Percentiles rank a stretch among this genome's conserved stretches.
These are phyloP conservation scores for Alternaria sp. DNA, from an alignment of 2,329 filamentous ascomycete genomes.

Conservation along the genomic window DNA sequence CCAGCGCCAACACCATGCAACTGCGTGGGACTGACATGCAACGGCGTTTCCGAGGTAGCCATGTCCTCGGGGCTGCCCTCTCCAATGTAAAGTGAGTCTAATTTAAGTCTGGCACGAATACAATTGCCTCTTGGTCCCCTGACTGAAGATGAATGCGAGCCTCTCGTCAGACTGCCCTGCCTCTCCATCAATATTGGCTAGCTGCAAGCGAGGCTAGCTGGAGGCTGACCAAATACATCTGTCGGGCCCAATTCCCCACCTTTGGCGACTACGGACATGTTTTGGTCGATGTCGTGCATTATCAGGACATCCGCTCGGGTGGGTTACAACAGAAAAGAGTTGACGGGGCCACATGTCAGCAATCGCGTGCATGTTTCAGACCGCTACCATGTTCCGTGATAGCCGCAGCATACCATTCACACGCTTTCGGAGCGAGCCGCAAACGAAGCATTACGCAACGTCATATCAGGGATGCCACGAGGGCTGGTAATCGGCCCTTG, in stretches of 20 bases:
- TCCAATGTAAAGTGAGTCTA: slow-evolving; percentile 6
- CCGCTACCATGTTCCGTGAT: slow-evolving; percentile 10
- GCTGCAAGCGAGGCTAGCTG: background rate
- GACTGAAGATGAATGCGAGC: slow-evolving; percentile 2
- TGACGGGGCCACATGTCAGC: slow-evolving; percentile 6
- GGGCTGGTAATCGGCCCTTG: slow-evolving; percentile 6
- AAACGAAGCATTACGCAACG: slow-evolving; percentile 7
- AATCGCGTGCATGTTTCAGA: slow-evolving; percentile 4
- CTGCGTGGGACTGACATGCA: background rate
- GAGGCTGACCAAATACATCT: background rate
- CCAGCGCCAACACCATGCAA: slow-evolving; percentile 2
- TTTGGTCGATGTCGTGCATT: slow-evolving; percentile 16
- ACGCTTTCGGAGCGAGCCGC: slow-evolving; percentile 11
- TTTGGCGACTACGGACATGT: background rate
- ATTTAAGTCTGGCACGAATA: slow-evolving; percentile 10
- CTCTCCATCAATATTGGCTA: background rate
- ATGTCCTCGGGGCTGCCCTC: background rate
- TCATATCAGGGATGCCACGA: slow-evolving; percentile 6
- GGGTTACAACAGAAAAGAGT: background rate
- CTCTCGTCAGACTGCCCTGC: background rate
- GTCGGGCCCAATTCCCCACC: slow-evolving; percentile 1
- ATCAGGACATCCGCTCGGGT: background rate
- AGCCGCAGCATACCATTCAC: slow-evolving; percentile 11
- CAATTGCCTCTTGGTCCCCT: background rate
- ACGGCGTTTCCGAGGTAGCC: background rate